These are phyloP conservation scores for Coffea eugenioides DNA, from an alignment of 257 asterid genomes.

Conservation along the genomic window DNA sequence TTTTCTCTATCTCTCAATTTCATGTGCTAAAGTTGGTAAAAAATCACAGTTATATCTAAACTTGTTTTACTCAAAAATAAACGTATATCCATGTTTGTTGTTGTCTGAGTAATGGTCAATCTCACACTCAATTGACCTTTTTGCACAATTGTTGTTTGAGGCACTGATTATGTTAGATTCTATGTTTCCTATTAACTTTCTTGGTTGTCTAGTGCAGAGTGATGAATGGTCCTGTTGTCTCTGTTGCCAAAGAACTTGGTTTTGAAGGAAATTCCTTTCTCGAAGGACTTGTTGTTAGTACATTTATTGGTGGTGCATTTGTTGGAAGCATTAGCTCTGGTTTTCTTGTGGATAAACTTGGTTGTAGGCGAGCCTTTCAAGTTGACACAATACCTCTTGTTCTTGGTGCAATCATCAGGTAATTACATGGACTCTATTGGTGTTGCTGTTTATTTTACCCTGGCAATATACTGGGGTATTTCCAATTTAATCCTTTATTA, in stretches of 20 bases:
- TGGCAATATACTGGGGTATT: neutral
- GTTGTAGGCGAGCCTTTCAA: slow-evolving; percentile 77
- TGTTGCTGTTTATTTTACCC: neutral
- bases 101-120: no score
- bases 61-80: no score
- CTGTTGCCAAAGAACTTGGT: slow-evolving; percentile 78
- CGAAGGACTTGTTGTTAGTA: slow-evolving; percentile 90
- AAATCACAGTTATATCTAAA: no score
- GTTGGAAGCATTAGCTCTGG: slow-evolving; percentile 75
- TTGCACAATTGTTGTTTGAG: neutral
- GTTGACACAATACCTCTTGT: slow-evolving; percentile 74
- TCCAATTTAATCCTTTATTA: neutral
- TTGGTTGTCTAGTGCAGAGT: slow-evolving; percentile 49
- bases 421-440: neutral
- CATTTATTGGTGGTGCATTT: slow-evolving; percentile 84
- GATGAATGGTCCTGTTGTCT: slow-evolving; percentile 86
- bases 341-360: slow-evolving; percentile 71
- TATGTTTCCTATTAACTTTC: neutral
- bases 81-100: no score
- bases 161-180: no score
- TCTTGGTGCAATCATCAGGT: slow-evolving; percentile 79
- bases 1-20: neutral
- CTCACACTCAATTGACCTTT: no score
- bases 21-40: neutral
- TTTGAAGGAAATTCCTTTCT: slow-evolving; percentile 79